Base-by-base conservation (phyloP, 306 rosid species). In the Lablab purpureus region DNA sequence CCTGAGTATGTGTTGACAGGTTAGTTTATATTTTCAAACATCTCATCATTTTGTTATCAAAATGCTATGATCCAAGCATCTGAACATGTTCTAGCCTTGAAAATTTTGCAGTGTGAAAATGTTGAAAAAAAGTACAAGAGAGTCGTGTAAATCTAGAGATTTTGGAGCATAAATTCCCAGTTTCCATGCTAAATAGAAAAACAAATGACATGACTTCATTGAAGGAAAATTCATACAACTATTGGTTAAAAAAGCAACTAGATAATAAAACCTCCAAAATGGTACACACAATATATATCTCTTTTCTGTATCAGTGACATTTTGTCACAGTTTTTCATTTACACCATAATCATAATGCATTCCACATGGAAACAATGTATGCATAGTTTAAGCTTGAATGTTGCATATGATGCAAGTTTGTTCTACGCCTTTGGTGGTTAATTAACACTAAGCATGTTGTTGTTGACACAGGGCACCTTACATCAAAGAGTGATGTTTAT, bases 1-100 rank as follows among this genome's bases (percentile, higher is more conserved):
- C 93, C 95, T 0, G 95, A 92, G 73, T 90, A 92, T 71, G 83
- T 87, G 3, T 76, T 76, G 88, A 90, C 93, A 28, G 97, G 97
- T 92, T 78, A 76, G 90, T 15, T 46, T 51, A n/a, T 12, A 43
- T 12, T 12, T 62, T 15, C 10, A 6, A 21, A 43, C 40, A n/a
- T 23, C 27, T 58, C 17, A 14, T 58, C 17, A 14, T 34, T 66
- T 68, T 28, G 14, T 65, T 76, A 18, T 71, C 5, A 56, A 10
- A 17, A 13, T 25, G 34, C 0, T 27, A 18, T 70, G 8, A 6
- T 23, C 17, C 47, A 43, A 14, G 73, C 43, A 32, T 41, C 12
- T 40, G 2, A 43, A 41, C 22, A 43, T 14, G 37, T 40, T 66
- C 46, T 37, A 37, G 30, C 18, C 28, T 9, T 10, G 13, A 3